These are phyloP conservation scores for Tardiomyces digboiensis DNA, from an alignment of 1,139 yeast species.

Conservation along the genomic window DNA sequence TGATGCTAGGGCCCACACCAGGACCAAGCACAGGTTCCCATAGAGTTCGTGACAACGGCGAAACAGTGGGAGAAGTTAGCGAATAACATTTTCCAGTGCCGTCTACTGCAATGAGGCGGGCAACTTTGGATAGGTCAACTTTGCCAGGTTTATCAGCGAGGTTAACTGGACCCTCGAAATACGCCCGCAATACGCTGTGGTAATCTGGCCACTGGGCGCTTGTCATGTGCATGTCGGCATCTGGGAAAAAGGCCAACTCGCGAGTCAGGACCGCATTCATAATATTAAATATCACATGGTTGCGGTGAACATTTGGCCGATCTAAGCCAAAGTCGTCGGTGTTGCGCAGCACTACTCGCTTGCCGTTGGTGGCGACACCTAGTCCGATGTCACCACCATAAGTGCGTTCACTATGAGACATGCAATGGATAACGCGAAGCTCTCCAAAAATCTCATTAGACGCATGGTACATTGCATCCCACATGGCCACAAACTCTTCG, in stretches of 20 bases:
- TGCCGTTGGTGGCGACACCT: not conserved
- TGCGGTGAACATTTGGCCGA: slow-evolving; percentile 1
- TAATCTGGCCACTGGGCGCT: slow-evolving; percentile 2
- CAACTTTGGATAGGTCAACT: slow-evolving; percentile 8
- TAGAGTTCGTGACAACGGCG: not conserved
- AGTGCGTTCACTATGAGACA: slow-evolving; percentile 4
- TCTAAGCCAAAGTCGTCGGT: slow-evolving; percentile 4
- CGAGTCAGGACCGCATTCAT: slow-evolving; percentile 2
- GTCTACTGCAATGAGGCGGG: not conserved
- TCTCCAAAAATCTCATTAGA: slow-evolving; percentile 3
- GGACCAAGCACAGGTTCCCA: not conserved
- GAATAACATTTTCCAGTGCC: not conserved
- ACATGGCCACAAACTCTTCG: slow-evolving; percentile 3
- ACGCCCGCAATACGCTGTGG: slow-evolving; percentile 5
- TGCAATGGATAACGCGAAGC: slow-evolving; percentile 3
- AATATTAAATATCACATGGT: slow-evolving; percentile 3
- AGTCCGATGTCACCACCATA: slow-evolving; percentile 4
- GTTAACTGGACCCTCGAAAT: slow-evolving; percentile 4
- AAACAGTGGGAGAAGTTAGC: not conserved
- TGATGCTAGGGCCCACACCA: not conserved
- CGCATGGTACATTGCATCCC: slow-evolving; percentile 4
- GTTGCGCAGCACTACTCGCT: slow-evolving; percentile 1
- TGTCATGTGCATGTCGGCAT: slow-evolving; percentile 6
- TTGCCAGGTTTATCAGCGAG: slow-evolving; percentile 4
- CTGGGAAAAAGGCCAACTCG: slow-evolving; percentile 3